Evolutionary conservation across 23 red algal genomes (phyloP).

Genomic region (Cyanidioschyzon merolae): DNA sequence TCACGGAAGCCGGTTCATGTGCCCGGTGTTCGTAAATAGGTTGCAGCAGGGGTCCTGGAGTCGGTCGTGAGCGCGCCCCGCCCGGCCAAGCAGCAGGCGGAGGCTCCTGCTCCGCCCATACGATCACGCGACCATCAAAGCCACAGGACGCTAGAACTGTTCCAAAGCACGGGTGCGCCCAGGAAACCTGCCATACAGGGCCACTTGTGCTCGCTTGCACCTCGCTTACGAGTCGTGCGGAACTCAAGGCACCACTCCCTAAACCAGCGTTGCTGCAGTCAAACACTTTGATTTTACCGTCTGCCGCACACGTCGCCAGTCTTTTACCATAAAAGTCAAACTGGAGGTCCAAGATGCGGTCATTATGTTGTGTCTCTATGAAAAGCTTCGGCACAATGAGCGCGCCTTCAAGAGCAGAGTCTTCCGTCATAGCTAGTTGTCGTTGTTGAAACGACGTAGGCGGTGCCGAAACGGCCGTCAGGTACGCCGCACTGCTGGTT

Average conservation of each 20-base stretch:
- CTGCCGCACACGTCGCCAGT: slow-evolving; percentile 80
- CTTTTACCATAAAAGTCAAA: slow-evolving; percentile 87
- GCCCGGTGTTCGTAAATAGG: slow-evolving; percentile 62
- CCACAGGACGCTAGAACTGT: slow-evolving; percentile 70
- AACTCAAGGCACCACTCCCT: background rate
- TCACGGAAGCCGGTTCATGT: slow-evolving; percentile 73
- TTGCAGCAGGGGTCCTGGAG: background rate
- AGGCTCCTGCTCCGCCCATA: slow-evolving; percentile 36
- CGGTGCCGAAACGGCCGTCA: no score
- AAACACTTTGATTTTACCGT: slow-evolving; percentile 81
- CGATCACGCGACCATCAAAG: slow-evolving; percentile 69
- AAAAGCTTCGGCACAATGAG: slow-evolving; percentile 6
- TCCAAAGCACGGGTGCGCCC: slow-evolving; percentile 83
- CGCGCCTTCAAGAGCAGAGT: no score
- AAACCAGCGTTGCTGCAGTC: slow-evolving; percentile 30
- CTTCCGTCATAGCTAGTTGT: no score
- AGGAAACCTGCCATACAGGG: slow-evolving; percentile 90
- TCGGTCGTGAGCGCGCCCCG: background rate
- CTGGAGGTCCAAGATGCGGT: slow-evolving; percentile 56
- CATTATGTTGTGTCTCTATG: background rate
- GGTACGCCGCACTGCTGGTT: no score
- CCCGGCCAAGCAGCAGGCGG: slow-evolving; percentile 33
- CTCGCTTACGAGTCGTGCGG: slow-evolving; percentile 41
- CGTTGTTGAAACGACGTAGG: no score
- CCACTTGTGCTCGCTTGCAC: slow-evolving; percentile 63